phyloP scores from a whole-genome alignment of 345 rosid genomes.

The Dipteronia dyeriana region DNA sequence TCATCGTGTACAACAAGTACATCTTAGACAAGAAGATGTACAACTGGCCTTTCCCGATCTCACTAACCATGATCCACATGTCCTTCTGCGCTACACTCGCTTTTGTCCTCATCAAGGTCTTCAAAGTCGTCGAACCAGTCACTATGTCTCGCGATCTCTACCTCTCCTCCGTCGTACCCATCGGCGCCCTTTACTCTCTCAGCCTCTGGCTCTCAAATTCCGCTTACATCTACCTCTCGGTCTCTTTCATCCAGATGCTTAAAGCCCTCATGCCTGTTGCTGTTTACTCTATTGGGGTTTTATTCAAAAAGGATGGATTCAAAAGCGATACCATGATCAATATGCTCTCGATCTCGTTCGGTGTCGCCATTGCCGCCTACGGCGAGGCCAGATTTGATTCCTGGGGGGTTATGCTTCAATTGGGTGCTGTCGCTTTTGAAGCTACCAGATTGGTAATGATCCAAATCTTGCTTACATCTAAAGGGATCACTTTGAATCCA shows the following conservation, averaged over 20 bases:
- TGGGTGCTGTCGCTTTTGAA: constrained; percentile 92
- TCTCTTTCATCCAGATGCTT: constrained; percentile 95
- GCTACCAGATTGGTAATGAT: constrained; percentile 91
- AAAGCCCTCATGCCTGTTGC: constrained; percentile 98
- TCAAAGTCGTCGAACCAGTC: constrained; percentile 89
- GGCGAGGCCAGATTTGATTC: constrained; percentile 91
- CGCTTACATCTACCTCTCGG: constrained; percentile 96
- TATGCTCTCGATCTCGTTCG: constrained; percentile 92
- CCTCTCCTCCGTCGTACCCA: constrained; percentile 86
- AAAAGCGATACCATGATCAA: constrained; percentile 77
- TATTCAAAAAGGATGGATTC: constrained; percentile 63
- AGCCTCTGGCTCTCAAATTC: constrained; percentile 95
- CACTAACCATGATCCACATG: constrained; percentile 99
- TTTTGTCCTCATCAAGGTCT: constrained; percentile 79
- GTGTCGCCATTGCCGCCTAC: constrained; percentile 87
- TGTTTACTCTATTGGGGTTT: constrained; percentile 88
- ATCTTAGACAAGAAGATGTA: constrained; percentile 98
- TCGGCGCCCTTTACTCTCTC: constrained; percentile 88
- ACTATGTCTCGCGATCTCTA: constrained; percentile 78
- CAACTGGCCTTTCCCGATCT: constrained; percentile 96
- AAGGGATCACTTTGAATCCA: constrained; percentile 81
- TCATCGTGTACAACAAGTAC: constrained; percentile 97
- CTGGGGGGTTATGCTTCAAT: constrained; percentile 86
- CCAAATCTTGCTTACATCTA: constrained; percentile 87
- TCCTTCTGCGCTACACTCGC: constrained; percentile 89